Evolutionary conservation across 352 stramenopile species (phyloP).

Genomic region (Globisporangium parvum): DNA sequence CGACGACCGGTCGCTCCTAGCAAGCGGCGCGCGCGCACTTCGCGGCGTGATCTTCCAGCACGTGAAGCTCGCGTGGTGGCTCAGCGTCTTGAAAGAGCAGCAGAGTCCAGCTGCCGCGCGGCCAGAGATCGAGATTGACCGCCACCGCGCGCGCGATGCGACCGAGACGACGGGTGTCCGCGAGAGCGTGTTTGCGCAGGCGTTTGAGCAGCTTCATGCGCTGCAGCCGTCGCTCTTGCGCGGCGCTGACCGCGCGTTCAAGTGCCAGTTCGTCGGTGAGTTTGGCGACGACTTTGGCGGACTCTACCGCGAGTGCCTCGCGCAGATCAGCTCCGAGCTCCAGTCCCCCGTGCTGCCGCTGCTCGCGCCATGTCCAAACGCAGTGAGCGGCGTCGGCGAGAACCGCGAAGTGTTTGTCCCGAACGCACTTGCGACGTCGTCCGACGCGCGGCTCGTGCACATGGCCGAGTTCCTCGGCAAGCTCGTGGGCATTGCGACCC

Average conservation of each 20-base stretch:
- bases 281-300: slow-evolving; percentile 89
- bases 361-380: slow-evolving; percentile 87
- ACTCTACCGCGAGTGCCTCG: slow-evolving; percentile 86
- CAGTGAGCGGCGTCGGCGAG: slow-evolving; percentile 69
- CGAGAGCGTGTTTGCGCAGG: slow-evolving; percentile 83
- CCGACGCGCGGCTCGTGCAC: slow-evolving; percentile 44
- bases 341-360: slow-evolving; percentile 82
- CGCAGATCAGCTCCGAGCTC: slow-evolving; percentile 83
- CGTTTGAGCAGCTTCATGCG: slow-evolving; percentile 78
- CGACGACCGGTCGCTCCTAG: slow-evolving; percentile 60
- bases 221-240: slow-evolving; percentile 83
- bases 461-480: slow-evolving; percentile 95
- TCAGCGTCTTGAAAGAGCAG: slow-evolving; percentile 83
- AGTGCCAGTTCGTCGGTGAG: slow-evolving; percentile 89
- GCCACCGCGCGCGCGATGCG: slow-evolving; percentile 61
- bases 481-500: slow-evolving; percentile 90
- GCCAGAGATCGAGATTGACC: slow-evolving; percentile 85
- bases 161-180: slow-evolving; percentile 48
- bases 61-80: slow-evolving; percentile 86
- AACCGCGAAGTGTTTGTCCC: slow-evolving; percentile 87
- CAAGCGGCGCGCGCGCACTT: slow-evolving; percentile 44
- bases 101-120: slow-evolving; percentile 71
- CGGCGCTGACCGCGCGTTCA: slow-evolving; percentile 85
- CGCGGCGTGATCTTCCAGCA: slow-evolving; percentile 81
- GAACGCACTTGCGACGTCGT: slow-evolving; percentile 45